Percentiles rank a stretch among this genome's conserved stretches.
phyloP scores from a whole-genome alignment of 2,329 filamentous ascomycete species.

The Ophiostoma sp. region DNA sequence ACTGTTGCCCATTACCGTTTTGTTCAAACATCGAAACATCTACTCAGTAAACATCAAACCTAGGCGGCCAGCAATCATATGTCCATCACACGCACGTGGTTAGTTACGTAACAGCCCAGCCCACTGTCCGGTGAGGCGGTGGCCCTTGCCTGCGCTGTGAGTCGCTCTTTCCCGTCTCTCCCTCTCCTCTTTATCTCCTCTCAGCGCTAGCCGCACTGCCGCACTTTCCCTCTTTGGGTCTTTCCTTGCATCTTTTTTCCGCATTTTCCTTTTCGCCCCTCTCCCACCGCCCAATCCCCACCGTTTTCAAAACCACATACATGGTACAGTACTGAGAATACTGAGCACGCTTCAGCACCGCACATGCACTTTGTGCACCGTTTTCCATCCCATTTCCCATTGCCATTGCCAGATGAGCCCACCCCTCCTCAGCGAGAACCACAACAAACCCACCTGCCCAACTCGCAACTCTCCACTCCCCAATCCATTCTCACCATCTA shows the following conservation, averaged over 20 bases:
- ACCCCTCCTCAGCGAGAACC: not conserved
- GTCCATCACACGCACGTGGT: slow-evolving; percentile 11
- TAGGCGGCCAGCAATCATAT: not conserved
- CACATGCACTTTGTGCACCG: slow-evolving; percentile 7
- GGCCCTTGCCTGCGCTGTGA: slow-evolving; percentile 8
- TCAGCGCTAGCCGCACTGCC: not conserved
- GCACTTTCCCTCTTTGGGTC: not conserved
- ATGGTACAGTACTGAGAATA: not conserved
- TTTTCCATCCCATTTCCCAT: not conserved
- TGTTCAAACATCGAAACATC: too few relatives aligned
- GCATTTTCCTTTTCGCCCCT: not conserved
- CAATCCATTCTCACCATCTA: slow-evolving; percentile 13
- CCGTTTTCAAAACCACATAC: slow-evolving; percentile 9
- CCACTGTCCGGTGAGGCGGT: slow-evolving; percentile 9
- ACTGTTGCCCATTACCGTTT: not conserved
- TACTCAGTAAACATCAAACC: too few relatives aligned
- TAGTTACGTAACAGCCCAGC: slow-evolving; percentile 12
- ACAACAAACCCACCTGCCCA: slow-evolving; percentile 5
- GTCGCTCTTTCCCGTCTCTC: not conserved
- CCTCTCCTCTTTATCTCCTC: not conserved
- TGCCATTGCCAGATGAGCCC: not conserved
- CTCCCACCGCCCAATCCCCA: not conserved
- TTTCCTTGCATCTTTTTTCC: not conserved
- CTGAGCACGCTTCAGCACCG: too few relatives aligned
- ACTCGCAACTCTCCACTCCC: not conserved